A percentile compares a stretch with the other conserved stretches of the same genome.
Conservation (phyloP, 768 basidiomycete species). For the Suillus brevipes region DNA sequence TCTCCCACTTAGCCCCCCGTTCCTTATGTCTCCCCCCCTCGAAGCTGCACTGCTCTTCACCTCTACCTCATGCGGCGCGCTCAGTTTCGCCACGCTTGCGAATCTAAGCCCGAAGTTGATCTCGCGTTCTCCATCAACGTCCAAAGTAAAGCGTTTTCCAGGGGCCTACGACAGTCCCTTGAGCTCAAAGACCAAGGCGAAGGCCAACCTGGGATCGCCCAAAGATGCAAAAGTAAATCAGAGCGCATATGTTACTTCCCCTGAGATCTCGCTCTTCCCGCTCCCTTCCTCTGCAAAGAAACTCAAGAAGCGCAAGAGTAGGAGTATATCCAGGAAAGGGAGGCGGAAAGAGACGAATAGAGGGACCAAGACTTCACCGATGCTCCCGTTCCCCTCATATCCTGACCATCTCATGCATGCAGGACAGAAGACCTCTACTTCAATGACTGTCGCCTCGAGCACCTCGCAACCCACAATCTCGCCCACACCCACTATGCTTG, state of each 20-base stretch:
- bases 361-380: conserved; percentile 9
- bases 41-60: conserved; percentile 59
- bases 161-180: not conserved
- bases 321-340: conserved; percentile 1
- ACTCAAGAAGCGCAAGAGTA: conserved; percentile 10
- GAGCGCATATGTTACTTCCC: conserved; percentile 2
- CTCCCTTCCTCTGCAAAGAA: conserved; percentile 17
- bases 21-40: conserved; percentile 56
- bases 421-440: conserved; percentile 13
- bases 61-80: conserved; percentile 18
- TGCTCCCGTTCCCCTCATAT: conserved; percentile 27
- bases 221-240: not conserved
- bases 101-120: not conserved
- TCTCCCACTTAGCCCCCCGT: conserved; percentile 57
- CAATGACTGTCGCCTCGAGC: conserved; percentile 7
- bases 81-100: conserved; percentile 8
- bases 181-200: not conserved
- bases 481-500: conserved; percentile 25
- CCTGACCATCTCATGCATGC: conserved; percentile 10
- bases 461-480: conserved; percentile 15
- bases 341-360: not conserved
- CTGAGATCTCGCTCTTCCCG: conserved; percentile 21
- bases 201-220: not conserved
- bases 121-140: not conserved
- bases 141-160: not conserved